phyloP scores from a whole-genome alignment of 192 early-diverging fungal species.

The Coemansia sp. region DNA sequence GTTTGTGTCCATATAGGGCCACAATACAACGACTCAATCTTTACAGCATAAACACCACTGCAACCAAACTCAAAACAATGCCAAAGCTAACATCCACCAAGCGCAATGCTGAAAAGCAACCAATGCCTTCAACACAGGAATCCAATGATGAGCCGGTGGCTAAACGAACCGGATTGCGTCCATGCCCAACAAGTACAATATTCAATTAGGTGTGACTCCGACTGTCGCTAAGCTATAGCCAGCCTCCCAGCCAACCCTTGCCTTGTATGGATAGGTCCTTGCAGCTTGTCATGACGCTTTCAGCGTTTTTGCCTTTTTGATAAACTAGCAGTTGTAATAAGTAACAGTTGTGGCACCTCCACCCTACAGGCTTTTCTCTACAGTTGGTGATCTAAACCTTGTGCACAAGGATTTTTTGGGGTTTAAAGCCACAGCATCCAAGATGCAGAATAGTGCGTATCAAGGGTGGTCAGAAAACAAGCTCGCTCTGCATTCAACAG shows the following conservation, averaged over 20 bases:
- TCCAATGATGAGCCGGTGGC: background rate
- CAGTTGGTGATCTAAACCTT: background rate
- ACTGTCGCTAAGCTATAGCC: background rate
- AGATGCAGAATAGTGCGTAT: background rate
- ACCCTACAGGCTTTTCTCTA: background rate
- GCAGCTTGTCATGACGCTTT: too few species aligned
- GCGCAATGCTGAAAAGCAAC: constrained; percentile 9
- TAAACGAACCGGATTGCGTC: background rate
- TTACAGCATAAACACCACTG: background rate
- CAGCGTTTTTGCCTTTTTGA: too few species aligned
- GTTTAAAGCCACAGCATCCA: background rate
- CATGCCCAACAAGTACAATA: background rate
- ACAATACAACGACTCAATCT: too few species aligned
- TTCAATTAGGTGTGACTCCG: background rate
- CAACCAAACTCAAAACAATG: constrained; percentile 2
- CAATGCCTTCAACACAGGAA: background rate
- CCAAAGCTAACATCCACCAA: constrained; percentile 11
- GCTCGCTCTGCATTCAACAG: too few species aligned
- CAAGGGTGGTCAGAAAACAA: too few species aligned
- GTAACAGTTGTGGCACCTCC: too few species aligned
- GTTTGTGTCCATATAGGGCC: too few species aligned
- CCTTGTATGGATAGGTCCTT: too few species aligned
- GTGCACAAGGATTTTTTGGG: background rate
- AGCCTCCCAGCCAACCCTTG: background rate
- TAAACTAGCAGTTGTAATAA: too few species aligned